These are phyloP conservation scores for Arthroderma uncinatum DNA, from an alignment of 2,329 filamentous ascomycete species.

Conservation along the genomic window DNA sequence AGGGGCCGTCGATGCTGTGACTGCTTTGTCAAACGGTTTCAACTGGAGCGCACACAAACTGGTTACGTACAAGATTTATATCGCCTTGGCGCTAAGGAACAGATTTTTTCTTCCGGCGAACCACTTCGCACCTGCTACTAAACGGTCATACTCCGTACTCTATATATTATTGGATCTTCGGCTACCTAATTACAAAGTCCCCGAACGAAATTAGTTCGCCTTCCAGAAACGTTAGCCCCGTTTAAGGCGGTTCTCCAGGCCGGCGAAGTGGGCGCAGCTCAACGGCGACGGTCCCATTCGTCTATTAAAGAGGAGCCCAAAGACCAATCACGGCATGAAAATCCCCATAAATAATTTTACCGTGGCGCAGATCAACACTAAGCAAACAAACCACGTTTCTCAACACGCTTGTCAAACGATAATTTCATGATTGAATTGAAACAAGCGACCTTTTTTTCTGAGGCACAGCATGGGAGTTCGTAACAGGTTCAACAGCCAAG, in stretches of 20 bases:
- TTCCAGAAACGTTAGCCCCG: background rate
- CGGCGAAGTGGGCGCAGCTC: background rate
- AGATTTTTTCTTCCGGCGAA: slow-evolving; percentile 2
- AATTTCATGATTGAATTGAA: background rate
- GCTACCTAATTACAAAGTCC: background rate
- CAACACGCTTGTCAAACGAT: slow-evolving; percentile 4
- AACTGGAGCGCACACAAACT: background rate
- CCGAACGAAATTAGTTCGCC: background rate
- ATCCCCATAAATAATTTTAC: background rate
- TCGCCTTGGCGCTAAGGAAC: background rate
- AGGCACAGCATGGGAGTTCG: background rate
- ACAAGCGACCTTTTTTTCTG: background rate
- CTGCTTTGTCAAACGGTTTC: background rate
- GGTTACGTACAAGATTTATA: background rate
- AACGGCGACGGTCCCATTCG: background rate
- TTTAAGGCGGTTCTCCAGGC: background rate
- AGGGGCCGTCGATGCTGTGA: background rate
- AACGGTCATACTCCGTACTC: background rate
- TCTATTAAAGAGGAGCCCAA: background rate
- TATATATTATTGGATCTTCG: background rate
- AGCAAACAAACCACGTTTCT: slow-evolving; percentile 4
- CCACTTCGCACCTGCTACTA: background rate
- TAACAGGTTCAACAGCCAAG: background rate
- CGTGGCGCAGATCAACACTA: background rate
- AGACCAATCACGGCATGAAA: background rate